Percentiles rank a stretch among this genome's conserved stretches.
These are phyloP conservation scores for Botrytis fragariae DNA, from an alignment of 2,329 filamentous ascomycete genomes.

Conservation along the genomic window DNA sequence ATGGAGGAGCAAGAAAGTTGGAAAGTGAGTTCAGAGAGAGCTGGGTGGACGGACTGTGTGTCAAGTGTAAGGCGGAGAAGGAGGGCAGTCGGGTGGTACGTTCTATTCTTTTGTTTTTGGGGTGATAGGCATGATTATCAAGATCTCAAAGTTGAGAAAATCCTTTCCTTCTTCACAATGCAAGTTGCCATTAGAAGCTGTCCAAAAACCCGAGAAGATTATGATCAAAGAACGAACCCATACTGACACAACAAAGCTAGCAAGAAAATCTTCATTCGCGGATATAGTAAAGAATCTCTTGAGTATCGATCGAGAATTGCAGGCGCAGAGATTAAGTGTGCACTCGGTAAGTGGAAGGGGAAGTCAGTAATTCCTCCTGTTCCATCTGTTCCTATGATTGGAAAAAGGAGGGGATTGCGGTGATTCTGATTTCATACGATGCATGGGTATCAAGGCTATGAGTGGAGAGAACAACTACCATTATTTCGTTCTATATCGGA, in stretches of 20 bases:
- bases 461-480: not conserved
- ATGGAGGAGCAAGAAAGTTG: not conserved
- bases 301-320: not conserved
- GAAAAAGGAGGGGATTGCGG: not conserved
- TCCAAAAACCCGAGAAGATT: not conserved
- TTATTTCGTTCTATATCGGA: not conserved
- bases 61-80: not conserved
- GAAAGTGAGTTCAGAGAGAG: not conserved
- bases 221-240: not conserved
- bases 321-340: not conserved
- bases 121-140: not conserved
- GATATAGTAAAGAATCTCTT: not conserved
- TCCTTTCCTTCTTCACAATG: not conserved
- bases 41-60: not conserved
- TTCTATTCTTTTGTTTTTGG: not conserved
- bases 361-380: not conserved
- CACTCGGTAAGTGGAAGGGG: not conserved
- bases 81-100: not conserved
- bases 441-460: not conserved
- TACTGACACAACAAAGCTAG: not conserved
- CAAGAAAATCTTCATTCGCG: not conserved
- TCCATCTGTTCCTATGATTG: not conserved
- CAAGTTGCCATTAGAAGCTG: not conserved
- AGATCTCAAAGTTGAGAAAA: not conserved
- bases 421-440: not conserved